These are phyloP conservation scores for Termitomyces sp. DNA, from an alignment of 768 basidiomycete species.

Conservation along the genomic window DNA sequence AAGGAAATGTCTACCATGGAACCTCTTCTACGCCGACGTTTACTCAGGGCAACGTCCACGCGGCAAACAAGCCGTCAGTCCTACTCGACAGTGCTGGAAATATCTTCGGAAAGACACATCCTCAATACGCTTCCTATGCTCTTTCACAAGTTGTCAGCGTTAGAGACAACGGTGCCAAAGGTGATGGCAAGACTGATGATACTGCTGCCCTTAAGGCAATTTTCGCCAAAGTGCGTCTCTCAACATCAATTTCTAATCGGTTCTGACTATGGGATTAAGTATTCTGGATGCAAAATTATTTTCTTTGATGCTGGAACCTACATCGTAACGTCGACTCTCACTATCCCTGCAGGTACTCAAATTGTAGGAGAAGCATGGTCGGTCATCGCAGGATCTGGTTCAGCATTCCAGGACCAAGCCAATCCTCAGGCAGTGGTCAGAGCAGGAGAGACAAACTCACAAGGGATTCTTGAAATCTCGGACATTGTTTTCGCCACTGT, in stretches of 20 bases:
- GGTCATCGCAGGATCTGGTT: slow-evolving; percentile 45
- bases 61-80: slow-evolving; percentile 48
- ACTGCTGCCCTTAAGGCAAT: slow-evolving; percentile 62
- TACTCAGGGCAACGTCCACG: slow-evolving; percentile 43
- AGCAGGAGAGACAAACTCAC: slow-evolving; percentile 42
- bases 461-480: slow-evolving; percentile 56
- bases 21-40: slow-evolving; percentile 37
- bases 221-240: slow-evolving; percentile 42
- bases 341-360: slow-evolving; percentile 51
- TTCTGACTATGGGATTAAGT: slow-evolving; percentile 31
- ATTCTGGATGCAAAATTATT: slow-evolving; percentile 69
- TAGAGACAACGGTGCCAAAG: slow-evolving; percentile 61
- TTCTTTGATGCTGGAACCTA: slow-evolving; percentile 74
- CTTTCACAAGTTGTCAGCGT: slow-evolving; percentile 67
- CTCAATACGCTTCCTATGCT: slow-evolving; percentile 61
- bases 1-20: slow-evolving; percentile 39
- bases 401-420: slow-evolving; percentile 37
- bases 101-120: slow-evolving; percentile 59
- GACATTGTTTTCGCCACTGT: slow-evolving; percentile 46
- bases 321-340: slow-evolving; percentile 46
- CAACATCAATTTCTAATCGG: no score
- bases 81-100: slow-evolving; percentile 53
- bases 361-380: slow-evolving; percentile 61
- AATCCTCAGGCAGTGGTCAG: slow-evolving; percentile 39
- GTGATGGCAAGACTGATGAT: slow-evolving; percentile 77